A percentile compares a stretch with the other conserved stretches of the same genome.
phyloP scores from a whole-genome alignment of 495 filamentous ascomycete genomes.

The Penicillium cosmopolitanum region DNA sequence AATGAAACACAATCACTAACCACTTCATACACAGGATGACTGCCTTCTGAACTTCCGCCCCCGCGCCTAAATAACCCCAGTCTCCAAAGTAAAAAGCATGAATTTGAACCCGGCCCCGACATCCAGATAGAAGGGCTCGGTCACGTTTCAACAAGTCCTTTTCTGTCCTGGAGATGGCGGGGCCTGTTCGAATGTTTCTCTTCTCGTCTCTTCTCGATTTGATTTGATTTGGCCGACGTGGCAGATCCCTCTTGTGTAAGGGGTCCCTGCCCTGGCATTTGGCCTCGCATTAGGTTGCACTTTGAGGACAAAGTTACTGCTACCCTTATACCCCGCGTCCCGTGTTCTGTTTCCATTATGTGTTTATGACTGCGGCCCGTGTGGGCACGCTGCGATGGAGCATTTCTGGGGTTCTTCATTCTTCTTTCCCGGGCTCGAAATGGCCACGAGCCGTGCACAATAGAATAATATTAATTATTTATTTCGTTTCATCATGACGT shows the following conservation, averaged over 20 bases:
- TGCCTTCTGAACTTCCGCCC: conserved; percentile 49
- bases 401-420: conserved; percentile 20
- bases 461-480: conserved; percentile 39
- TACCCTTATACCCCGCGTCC: conserved; percentile 16
- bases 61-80: conserved; percentile 31
- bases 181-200: conserved; percentile 19
- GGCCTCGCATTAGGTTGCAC: conserved; percentile 1
- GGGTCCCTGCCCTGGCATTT: conserved; percentile 4
- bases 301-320: background rate
- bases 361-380: conserved; percentile 21
- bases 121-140: conserved; percentile 29
- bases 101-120: conserved; percentile 27
- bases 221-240: conserved; percentile 16
- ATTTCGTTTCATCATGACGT: background rate
- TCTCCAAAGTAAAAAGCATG: conserved; percentile 22
- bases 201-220: conserved; percentile 20
- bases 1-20: conserved; percentile 20
- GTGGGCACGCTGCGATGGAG: conserved; percentile 12
- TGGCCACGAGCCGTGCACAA: conserved; percentile 22
- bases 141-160: conserved; percentile 23
- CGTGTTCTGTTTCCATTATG: background rate
- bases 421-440: conserved; percentile 13
- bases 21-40: conserved; percentile 36
- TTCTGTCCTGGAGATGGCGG: conserved; percentile 49
- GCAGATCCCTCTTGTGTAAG: conserved; percentile 11